phyloP scores from a whole-genome alignment of 164 flowering plant species.

The Vitis rupestris region DNA sequence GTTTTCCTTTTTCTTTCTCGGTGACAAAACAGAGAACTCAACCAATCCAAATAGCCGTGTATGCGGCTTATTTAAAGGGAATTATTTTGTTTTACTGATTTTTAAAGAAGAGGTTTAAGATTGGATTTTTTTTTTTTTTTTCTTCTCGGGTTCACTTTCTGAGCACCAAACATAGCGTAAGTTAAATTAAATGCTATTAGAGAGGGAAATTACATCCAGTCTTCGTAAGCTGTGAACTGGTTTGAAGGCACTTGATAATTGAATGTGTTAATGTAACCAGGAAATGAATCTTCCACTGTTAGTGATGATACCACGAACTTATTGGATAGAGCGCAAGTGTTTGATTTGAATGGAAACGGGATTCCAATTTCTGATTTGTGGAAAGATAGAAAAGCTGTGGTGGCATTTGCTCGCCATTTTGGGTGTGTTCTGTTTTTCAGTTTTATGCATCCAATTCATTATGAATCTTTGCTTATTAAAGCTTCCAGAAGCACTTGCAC shows the following conservation, averaged over 20 bases:
- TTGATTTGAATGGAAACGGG: constrained; percentile 69
- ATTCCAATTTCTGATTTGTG: constrained; percentile 77
- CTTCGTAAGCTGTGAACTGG: not conserved
- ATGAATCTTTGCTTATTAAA: no score
- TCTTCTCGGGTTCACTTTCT: not conserved
- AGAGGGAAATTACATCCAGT: not conserved
- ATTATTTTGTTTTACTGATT: no score
- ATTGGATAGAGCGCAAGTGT: constrained; percentile 61
- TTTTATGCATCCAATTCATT: not conserved
- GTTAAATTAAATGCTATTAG: no score
- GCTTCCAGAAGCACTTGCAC: no score
- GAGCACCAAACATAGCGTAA: no score
- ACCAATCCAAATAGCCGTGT: no score
- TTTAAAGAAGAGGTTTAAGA: not conserved
- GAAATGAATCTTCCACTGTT: constrained; percentile 28
- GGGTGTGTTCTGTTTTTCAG: constrained; percentile 40
- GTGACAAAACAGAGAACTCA: no score
- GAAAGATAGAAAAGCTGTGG: constrained; percentile 90
- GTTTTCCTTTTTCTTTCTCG: no score
- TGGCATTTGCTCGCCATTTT: constrained; percentile 97
- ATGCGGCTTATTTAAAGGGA: no score
- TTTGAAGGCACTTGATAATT: not conserved
- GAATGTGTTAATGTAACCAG: constrained; percentile 18
- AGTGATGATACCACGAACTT: constrained; percentile 33
- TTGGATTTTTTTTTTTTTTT: not conserved